Conservation (phyloP, 2,329 filamentous ascomycete species). For the Trichoderma koningii region DNA sequence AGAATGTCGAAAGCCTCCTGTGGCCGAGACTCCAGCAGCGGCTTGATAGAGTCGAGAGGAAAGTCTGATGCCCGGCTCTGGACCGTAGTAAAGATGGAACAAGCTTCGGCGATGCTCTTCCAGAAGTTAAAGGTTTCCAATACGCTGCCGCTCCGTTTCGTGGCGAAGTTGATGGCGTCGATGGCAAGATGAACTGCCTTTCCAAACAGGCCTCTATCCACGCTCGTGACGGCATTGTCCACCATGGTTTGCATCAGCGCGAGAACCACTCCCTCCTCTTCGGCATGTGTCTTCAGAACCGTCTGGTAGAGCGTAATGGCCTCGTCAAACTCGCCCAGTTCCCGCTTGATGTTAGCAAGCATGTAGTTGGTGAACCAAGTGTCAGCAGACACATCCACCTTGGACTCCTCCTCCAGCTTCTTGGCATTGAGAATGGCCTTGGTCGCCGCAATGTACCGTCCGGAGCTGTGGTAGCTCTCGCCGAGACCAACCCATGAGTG, state of each 20-base stretch:
- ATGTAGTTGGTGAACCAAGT: constrained; percentile 97
- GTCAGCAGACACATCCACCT: constrained; percentile 59
- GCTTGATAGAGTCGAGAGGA: constrained; percentile 58
- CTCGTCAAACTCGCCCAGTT: constrained; percentile 85
- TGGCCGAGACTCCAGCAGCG: constrained; percentile 59
- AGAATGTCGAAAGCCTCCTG: constrained; percentile 62
- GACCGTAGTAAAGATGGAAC: constrained; percentile 77
- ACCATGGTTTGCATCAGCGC: constrained; percentile 85
- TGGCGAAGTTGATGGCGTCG: constrained; percentile 69
- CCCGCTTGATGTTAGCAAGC: constrained; percentile 90
- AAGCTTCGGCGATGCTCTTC: constrained; percentile 90
- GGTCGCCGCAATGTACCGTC: constrained; percentile 88
- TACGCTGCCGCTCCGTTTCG: constrained; percentile 60
- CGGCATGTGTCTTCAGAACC: constrained; percentile 67
- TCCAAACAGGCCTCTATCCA: constrained; percentile 85
- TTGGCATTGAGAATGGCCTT: constrained; percentile 88
- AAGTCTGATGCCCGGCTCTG: constrained; percentile 67
- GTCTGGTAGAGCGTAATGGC: constrained; percentile 75
- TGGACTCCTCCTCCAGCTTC: constrained; percentile 64
- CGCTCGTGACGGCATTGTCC: constrained; percentile 74
- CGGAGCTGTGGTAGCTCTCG: constrained; percentile 96
- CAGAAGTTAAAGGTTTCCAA: constrained; percentile 86
- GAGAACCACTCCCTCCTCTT: constrained; percentile 84
- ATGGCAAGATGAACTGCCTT: constrained; percentile 72
- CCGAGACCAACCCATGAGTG: constrained; percentile 95